These are phyloP conservation scores for Byssochlamys sp. DNA, from an alignment of 2,329 filamentous ascomycete genomes.

Conservation along the genomic window DNA sequence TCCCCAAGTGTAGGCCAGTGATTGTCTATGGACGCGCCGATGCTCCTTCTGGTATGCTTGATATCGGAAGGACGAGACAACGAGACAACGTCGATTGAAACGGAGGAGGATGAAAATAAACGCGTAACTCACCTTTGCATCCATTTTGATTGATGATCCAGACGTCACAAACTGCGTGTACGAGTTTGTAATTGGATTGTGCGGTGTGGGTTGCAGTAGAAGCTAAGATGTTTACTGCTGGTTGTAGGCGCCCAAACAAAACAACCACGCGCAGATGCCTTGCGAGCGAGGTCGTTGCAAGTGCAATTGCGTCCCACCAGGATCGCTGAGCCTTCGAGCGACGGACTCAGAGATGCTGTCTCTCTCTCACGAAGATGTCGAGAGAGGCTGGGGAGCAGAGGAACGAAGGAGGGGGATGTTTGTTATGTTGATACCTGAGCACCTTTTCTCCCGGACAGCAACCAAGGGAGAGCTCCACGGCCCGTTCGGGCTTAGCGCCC, in stretches of 20 bases:
- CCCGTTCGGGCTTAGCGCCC: neutral
- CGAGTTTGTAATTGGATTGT: neutral
- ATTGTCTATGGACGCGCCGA: constrained; percentile 3
- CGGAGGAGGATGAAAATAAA: neutral
- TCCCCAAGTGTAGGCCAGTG: neutral
- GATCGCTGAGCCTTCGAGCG: neutral
- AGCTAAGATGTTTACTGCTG: constrained; percentile 1
- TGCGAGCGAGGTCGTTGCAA: neutral
- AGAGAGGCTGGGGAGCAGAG: neutral
- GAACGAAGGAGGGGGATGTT: constrained; percentile 1
- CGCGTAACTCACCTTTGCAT: constrained; percentile 13
- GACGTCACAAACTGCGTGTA: neutral
- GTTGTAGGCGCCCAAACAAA: constrained; percentile 1
- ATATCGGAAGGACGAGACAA: neutral
- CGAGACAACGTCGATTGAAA: neutral
- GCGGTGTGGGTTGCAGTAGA: neutral
- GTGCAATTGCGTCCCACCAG: neutral
- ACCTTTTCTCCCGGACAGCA: neutral
- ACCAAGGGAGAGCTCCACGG: neutral
- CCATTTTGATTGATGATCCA: constrained; percentile 8
- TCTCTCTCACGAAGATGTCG: neutral
- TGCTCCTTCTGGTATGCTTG: neutral
- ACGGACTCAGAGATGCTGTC: neutral
- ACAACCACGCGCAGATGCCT: neutral
- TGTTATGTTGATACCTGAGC: neutral